Conservation (phyloP, 805 yeast genomes). For the Candida hispaniensis region DNA sequence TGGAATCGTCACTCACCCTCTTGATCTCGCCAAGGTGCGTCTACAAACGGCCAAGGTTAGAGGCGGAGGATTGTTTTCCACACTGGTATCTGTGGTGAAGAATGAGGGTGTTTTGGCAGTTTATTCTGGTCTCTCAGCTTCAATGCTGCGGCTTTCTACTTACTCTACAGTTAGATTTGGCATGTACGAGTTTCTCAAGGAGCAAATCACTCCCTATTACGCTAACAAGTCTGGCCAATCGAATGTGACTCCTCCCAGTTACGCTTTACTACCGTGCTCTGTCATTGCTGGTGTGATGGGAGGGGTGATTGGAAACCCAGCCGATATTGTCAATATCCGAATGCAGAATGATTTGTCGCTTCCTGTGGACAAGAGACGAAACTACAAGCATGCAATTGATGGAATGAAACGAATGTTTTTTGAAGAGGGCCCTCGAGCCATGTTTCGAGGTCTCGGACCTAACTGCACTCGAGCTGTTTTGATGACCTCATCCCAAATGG, state of each 20-base stretch:
- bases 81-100: slow-evolving; percentile 49
- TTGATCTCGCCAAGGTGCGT: slow-evolving; percentile 79
- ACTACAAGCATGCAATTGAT: slow-evolving; percentile 67
- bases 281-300: slow-evolving; percentile 82
- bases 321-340: slow-evolving; percentile 77
- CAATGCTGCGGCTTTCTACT: slow-evolving; percentile 75
- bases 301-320: slow-evolving; percentile 78
- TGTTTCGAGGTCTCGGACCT: slow-evolving; percentile 68
- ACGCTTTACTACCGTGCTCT: slow-evolving; percentile 58
- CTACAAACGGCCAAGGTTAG: slow-evolving; percentile 61
- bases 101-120: slow-evolving; percentile 52
- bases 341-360: slow-evolving; percentile 81
- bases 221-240: slow-evolving; percentile 26
- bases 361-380: slow-evolving; percentile 53
- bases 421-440: slow-evolving; percentile 49
- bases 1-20: slow-evolving; percentile 49
- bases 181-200: slow-evolving; percentile 68
- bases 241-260: slow-evolving; percentile 42
- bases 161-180: slow-evolving; percentile 83
- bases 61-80: slow-evolving; percentile 50
- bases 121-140: slow-evolving; percentile 77
- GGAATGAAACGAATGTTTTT: slow-evolving; percentile 51
- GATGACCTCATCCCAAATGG: slow-evolving; percentile 88
- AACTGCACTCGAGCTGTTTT: slow-evolving; percentile 70
- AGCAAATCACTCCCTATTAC: slow-evolving; percentile 28